Percentiles rank a stretch among this genome's conserved stretches.
Conservation (phyloP, 169 alveolate species). For the Miamiensis avidus region DNA sequence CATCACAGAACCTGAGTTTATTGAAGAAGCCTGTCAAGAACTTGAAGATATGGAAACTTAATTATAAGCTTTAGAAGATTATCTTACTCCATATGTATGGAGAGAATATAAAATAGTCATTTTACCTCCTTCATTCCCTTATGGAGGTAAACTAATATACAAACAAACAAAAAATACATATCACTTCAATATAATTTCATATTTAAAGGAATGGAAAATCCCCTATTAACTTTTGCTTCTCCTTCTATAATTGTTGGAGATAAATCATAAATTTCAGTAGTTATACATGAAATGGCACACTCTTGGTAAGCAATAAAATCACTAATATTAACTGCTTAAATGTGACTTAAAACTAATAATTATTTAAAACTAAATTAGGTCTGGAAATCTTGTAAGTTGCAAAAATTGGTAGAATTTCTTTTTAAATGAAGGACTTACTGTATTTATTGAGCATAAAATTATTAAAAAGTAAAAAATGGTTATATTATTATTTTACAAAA, state of each 20-base stretch:
- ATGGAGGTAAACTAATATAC: conserved; percentile 71
- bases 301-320: conserved; percentile 62
- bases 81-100: conserved; percentile 77
- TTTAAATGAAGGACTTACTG: conserved; percentile 92
- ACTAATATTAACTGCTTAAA: no score
- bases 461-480: conserved; percentile 57
- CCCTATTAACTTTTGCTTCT: conserved; percentile 74
- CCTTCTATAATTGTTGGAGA: conserved; percentile 88
- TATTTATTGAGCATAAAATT: conserved; percentile 81
- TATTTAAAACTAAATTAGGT: background rate
- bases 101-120: conserved; percentile 77
- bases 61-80: conserved; percentile 62
- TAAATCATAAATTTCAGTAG: conserved; percentile 66
- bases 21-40: conserved; percentile 67
- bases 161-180: no score
- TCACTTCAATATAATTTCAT: no score
- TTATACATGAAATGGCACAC: conserved; percentile 90
- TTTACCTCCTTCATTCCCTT: conserved; percentile 89
- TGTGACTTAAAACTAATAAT: background rate
- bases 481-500: conserved; percentile 52
- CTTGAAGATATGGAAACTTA: conserved; percentile 68
- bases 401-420: conserved; percentile 82
- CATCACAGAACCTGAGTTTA: conserved; percentile 72
- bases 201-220: conserved; percentile 90
- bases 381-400: conserved; percentile 89